A percentile compares a stretch with the other conserved stretches of the same genome.
These are phyloP conservation scores for Aspergillus pseudoviridinutans DNA, from an alignment of 2,329 filamentous ascomycete species.

Conservation along the genomic window DNA sequence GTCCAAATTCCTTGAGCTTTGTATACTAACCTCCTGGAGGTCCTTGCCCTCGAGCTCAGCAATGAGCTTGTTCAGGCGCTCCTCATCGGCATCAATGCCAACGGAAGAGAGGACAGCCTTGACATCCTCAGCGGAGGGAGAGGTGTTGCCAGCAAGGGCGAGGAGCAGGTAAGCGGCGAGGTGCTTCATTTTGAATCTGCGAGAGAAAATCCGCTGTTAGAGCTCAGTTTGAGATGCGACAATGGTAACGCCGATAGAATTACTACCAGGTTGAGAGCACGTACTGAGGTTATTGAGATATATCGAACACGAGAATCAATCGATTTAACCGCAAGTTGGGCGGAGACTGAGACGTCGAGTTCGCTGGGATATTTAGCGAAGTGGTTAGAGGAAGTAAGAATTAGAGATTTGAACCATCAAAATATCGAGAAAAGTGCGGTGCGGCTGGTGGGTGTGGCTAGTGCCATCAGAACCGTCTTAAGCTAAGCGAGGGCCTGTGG, in stretches of 20 bases:
- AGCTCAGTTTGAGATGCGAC: neutral
- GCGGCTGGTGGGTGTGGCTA: slow-evolving; percentile 33
- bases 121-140: slow-evolving; percentile 80
- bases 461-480: slow-evolving; percentile 15
- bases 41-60: slow-evolving; percentile 65
- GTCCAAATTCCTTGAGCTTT: neutral
- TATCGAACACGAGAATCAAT: slow-evolving; percentile 69
- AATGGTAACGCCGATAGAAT: neutral
- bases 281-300: slow-evolving; percentile 26
- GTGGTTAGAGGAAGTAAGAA: slow-evolving; percentile 27
- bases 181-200: slow-evolving; percentile 87
- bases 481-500: slow-evolving; percentile 36
- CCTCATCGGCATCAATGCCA: slow-evolving; percentile 87
- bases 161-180: slow-evolving; percentile 99
- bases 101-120: slow-evolving; percentile 87
- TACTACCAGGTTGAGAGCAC: slow-evolving; percentile 8
- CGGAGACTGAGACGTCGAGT: slow-evolving; percentile 99
- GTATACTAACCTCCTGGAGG: slow-evolving; percentile 75
- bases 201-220: slow-evolving; percentile 15
- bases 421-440: slow-evolving; percentile 38
- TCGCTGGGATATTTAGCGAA: slow-evolving; percentile 46
- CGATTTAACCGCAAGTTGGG: slow-evolving; percentile 97
- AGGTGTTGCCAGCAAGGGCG: slow-evolving; percentile 84
- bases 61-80: slow-evolving; percentile 82
- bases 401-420: slow-evolving; percentile 20